A percentile compares a stretch with the other conserved stretches of the same genome.
Evolutionary conservation across 169 alveolate species (phyloP).

Genomic region (Eimeria acervulina): DNA sequence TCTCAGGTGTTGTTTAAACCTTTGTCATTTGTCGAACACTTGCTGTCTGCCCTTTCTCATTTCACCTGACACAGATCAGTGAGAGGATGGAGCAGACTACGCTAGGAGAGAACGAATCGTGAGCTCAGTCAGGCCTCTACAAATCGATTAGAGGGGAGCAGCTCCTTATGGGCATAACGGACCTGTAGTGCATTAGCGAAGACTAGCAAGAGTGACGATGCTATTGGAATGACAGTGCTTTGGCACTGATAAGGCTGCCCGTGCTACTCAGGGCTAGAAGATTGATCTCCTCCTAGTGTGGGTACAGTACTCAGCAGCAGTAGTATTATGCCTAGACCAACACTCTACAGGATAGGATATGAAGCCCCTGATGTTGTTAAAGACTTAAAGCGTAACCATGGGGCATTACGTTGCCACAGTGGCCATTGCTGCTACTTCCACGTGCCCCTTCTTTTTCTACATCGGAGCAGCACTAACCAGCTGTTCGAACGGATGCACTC

Average conservation of each 20-base stretch:
- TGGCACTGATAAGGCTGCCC: not conserved
- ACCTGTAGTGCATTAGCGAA: not conserved
- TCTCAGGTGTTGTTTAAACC: conserved; percentile 6
- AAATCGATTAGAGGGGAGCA: not conserved
- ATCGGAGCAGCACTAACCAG: no score
- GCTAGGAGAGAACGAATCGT: not conserved
- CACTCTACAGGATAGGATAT: not conserved
- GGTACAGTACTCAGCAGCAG: not conserved
- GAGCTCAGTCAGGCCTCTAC: not conserved
- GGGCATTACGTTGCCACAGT: no score
- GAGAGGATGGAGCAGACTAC: not conserved
- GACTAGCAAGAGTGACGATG: no score
- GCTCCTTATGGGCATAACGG: not conserved
- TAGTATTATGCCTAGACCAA: not conserved
- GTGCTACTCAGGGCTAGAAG: no score
- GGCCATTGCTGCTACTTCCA: no score
- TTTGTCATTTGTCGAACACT: not conserved
- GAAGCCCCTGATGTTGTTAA: not conserved
- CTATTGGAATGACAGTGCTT: no score
- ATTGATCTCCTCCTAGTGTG: no score
- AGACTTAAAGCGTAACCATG: not conserved
- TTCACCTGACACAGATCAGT: not conserved
- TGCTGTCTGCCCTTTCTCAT: not conserved
- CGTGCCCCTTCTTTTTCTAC: no score
- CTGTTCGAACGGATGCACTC: no score